Evolutionary conservation across 2,329 filamentous ascomycete species (phyloP).

Genomic region (Aureobasidium pullulans): DNA sequence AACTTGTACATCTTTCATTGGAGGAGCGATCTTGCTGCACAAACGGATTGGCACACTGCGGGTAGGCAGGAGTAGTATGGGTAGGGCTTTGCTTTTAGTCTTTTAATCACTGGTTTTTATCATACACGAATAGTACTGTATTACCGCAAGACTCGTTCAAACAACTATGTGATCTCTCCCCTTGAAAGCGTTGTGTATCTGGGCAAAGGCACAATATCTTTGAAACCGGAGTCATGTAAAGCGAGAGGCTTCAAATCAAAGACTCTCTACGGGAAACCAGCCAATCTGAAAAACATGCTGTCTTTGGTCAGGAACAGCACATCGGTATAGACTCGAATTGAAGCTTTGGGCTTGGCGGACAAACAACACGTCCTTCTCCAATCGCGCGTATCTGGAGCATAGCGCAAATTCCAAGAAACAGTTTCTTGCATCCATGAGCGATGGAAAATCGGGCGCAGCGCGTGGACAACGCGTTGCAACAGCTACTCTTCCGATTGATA

Average conservation of each 20-base stretch:
- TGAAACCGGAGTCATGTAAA: no score
- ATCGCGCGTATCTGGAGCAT: background rate
- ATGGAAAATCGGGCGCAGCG: slow-evolving; percentile 39
- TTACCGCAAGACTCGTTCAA: background rate
- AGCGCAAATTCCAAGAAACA: background rate
- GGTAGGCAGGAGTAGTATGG: background rate
- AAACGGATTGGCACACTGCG: slow-evolving; percentile 9
- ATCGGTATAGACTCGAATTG: background rate
- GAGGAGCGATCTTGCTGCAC: background rate
- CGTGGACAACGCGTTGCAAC: slow-evolving; percentile 71
- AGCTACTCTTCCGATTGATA: slow-evolving; percentile 67
- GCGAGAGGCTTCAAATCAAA: background rate
- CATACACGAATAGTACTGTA: slow-evolving; percentile 4
- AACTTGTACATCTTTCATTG: slow-evolving; percentile 8
- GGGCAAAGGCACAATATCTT: no score
- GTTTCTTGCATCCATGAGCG: background rate
- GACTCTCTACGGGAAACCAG: no score
- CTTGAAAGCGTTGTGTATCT: no score
- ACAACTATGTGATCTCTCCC: no score
- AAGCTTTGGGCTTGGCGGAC: background rate
- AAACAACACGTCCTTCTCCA: slow-evolving; percentile 9
- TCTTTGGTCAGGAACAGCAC: background rate
- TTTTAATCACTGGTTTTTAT: background rate
- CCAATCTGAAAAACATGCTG: no score
- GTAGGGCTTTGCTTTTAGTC: background rate